Conservation (phyloP, 257 asterid genomes). For the Vinca minor region DNA sequence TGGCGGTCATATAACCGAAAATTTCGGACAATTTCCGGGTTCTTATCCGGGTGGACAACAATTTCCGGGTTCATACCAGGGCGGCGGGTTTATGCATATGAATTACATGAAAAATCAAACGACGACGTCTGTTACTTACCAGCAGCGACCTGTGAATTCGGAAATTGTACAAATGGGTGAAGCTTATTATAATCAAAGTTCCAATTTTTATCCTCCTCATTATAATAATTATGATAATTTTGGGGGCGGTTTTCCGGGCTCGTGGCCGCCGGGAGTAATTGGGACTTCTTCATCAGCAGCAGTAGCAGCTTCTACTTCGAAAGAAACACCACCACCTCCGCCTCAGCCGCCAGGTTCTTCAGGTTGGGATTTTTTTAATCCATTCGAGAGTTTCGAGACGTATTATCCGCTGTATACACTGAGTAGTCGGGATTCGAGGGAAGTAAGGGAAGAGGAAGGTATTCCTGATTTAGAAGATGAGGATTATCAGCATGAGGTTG, state of each 20-base stretch:
- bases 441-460: constrained; percentile 92
- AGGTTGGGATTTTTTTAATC: constrained; percentile 86
- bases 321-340: constrained; percentile 69
- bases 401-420: constrained; percentile 55
- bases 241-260: constrained; percentile 42
- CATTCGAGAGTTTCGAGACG: constrained; percentile 67
- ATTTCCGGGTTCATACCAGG: constrained; percentile 3
- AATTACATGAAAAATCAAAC: constrained; percentile 67
- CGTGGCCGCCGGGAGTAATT: constrained; percentile 21
- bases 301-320: constrained; percentile 36
- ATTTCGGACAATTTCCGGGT: too few relatives aligned
- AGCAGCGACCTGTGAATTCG: constrained; percentile 62
- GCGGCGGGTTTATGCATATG: constrained; percentile 45
- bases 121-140: constrained; percentile 58
- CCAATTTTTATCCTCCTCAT: constrained; percentile 18
- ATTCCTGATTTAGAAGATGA: constrained; percentile 97
- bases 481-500: constrained; percentile 53
- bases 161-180: constrained; percentile 65
- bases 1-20: constrained; percentile 3
- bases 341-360: constrained; percentile 75
- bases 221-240: constrained; percentile 27
- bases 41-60: too few relatives aligned
- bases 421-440: constrained; percentile 69
- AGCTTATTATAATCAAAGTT: constrained; percentile 36
- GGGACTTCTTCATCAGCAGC: constrained; percentile 15